Percentiles rank a stretch among this genome's conserved stretches.
Conservation (phyloP, 768 basidiomycete genomes). For the Scleroderma bovista region DNA sequence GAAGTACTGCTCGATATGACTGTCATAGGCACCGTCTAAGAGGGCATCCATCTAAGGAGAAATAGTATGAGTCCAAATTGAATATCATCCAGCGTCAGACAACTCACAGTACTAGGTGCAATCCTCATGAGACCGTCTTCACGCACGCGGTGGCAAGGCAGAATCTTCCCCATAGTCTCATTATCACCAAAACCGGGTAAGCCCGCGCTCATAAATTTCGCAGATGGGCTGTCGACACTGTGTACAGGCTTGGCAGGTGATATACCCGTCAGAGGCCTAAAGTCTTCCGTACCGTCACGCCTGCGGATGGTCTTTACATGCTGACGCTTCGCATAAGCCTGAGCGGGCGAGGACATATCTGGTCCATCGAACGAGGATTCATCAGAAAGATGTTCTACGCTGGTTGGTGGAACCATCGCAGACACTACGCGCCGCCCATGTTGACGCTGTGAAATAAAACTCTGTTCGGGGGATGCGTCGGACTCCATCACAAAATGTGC, state of each 20-base stretch:
- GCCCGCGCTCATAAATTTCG: slow-evolving; percentile 52
- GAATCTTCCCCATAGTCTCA: slow-evolving; percentile 86
- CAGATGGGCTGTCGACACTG: slow-evolving; percentile 52
- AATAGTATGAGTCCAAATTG: slow-evolving; percentile 1
- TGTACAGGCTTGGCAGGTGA: slow-evolving; percentile 42
- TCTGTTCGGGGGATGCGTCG: slow-evolving; percentile 27
- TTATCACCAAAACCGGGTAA: slow-evolving; percentile 89
- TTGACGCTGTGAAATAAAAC: slow-evolving; percentile 29
- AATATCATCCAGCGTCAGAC: not conserved
- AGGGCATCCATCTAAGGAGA: slow-evolving; percentile 64
- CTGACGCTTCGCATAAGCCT: slow-evolving; percentile 74
- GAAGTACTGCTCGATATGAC: slow-evolving; percentile 61
- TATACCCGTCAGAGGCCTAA: slow-evolving; percentile 66
- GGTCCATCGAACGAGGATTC: slow-evolving; percentile 49
- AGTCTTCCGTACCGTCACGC: slow-evolving; percentile 79
- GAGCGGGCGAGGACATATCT: slow-evolving; percentile 76
- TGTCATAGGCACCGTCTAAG: slow-evolving; percentile 66
- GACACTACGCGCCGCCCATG: slow-evolving; percentile 71
- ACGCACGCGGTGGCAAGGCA: slow-evolving; percentile 89
- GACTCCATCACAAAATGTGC: slow-evolving; percentile 38
- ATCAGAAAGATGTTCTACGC: slow-evolving; percentile 47
- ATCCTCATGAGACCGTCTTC: slow-evolving; percentile 97
- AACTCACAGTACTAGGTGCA: slow-evolving; percentile 66
- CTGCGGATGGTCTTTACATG: slow-evolving; percentile 72
- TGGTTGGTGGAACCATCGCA: slow-evolving; percentile 49